Base-by-base conservation (phyloP, 169 alveolate species). In the Plasmodium knowlesi region DNA sequence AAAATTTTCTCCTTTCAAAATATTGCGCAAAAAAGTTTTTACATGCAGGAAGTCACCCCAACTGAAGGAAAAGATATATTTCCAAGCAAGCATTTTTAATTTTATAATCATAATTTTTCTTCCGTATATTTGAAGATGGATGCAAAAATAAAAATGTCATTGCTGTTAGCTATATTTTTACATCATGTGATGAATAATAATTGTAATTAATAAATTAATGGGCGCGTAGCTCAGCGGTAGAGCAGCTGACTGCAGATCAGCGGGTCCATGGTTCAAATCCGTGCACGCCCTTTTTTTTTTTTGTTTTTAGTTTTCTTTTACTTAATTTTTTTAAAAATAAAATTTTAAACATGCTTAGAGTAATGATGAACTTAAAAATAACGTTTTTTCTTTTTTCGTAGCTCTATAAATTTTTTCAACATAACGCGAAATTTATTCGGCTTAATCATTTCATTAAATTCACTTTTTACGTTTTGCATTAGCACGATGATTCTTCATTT, bases 151-250 rank as follows among this genome's bases (percentile, higher is more conserved):
- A 67, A 67, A 1, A 50, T 14, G 6, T 50, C 61, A 12, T 0
- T 14, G 61, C 2, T 67, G 19, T 67, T 32, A 32, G n/a, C 25
- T 74, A 5, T 74, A 74, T 16, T 37, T 74, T 74, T 32, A n/a
- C 54, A 74, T 74, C 30, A 74, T 74, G 1, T 34, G 10, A 74
- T 74, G 30, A 80, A 41, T 12, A 25, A 41, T 41, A 41, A 39
- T 6, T 16, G 50, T 10, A 34, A 5, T 5, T 57, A 34, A 0
- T 14, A 10, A 67, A 30, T 82, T 34, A 86, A 78, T 86, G 99
- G 99, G 98, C 97, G 98, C 95, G 96, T 97, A 98, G 99, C 99
- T 97, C 99, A 98, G 98, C 96, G 98, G 99, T 97, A 98, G 99
- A 97, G 99, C 99, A 95, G 98, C 98, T 95, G 99, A 97, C 99